phyloP scores from a whole-genome alignment of 495 filamentous ascomycete genomes.

The Penicillium herquei region DNA sequence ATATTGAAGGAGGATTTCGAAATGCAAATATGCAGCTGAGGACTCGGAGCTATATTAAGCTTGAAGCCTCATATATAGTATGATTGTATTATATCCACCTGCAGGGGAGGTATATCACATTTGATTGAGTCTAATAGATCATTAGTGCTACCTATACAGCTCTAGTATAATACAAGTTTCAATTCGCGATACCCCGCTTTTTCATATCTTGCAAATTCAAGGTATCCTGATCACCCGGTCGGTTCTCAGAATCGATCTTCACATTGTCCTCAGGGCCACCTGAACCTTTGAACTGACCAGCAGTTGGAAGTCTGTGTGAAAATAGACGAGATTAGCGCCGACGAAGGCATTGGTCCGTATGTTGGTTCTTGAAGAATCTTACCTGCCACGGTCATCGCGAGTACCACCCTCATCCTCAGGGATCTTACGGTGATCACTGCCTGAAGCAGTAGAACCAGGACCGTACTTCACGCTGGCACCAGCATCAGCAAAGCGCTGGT shows the following conservation, averaged over 20 bases:
- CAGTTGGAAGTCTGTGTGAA: constrained; percentile 39
- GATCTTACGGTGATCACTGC: constrained; percentile 52
- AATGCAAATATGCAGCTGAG: no score
- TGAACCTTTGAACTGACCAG: constrained; percentile 47
- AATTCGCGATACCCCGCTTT: constrained; percentile 21
- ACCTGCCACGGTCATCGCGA: constrained; percentile 45
- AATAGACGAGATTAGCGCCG: not conserved
- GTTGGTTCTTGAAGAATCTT: constrained; percentile 7
- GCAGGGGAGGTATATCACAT: no score
- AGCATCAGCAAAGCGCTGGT: constrained; percentile 42
- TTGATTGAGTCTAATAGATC: no score
- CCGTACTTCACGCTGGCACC: constrained; percentile 43
- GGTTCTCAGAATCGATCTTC: constrained; percentile 30
- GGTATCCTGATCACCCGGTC: constrained; percentile 45
- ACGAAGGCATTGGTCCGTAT: not conserved
- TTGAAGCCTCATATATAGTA: no score
- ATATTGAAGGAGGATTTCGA: no score
- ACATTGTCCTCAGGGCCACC: constrained; percentile 54
- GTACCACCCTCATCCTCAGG: constrained; percentile 52
- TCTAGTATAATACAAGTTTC: constrained; percentile 11
- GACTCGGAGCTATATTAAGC: no score
- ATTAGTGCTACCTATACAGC: no score
- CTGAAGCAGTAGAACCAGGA: constrained; percentile 43
- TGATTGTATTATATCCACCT: no score
- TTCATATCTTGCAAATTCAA: constrained; percentile 31